Conservation (phyloP, 768 basidiomycete genomes). For the Mrakia gelida region DNA sequence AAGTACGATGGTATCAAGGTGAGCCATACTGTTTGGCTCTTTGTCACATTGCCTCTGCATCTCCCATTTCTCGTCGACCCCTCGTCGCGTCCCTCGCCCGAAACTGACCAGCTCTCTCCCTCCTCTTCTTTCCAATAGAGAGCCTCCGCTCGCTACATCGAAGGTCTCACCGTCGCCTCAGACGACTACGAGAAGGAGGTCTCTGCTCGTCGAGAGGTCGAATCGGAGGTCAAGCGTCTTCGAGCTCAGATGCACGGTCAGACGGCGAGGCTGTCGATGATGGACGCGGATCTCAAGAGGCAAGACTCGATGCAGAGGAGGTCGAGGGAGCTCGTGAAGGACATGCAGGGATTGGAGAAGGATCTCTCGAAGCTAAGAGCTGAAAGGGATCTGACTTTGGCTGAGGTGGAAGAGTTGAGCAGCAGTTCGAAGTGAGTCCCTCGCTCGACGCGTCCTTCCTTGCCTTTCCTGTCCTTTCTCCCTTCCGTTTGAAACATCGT, state of each 20-base stretch:
- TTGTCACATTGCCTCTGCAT: background rate
- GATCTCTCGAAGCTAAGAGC: slow-evolving; percentile 81
- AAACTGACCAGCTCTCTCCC: background rate
- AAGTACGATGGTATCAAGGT: slow-evolving; percentile 88
- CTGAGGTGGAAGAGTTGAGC: slow-evolving; percentile 86
- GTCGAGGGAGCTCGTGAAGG: slow-evolving; percentile 71
- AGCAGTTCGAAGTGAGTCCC: slow-evolving; percentile 59
- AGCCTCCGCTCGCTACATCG: slow-evolving; percentile 83
- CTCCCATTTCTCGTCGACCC: background rate
- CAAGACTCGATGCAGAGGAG: slow-evolving; percentile 73
- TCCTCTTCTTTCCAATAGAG: slow-evolving; percentile 53
- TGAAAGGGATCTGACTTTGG: slow-evolving; percentile 84
- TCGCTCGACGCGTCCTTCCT: background rate
- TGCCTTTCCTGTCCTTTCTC: background rate
- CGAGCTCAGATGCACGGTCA: slow-evolving; percentile 83
- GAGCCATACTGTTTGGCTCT: slow-evolving; percentile 37
- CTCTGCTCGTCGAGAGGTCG: slow-evolving; percentile 78
- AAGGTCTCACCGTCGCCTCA: slow-evolving; percentile 86
- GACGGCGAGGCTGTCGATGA: slow-evolving; percentile 75
- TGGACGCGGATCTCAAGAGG: slow-evolving; percentile 70
- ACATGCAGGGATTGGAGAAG: slow-evolving; percentile 70
- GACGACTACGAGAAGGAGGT: slow-evolving; percentile 91
- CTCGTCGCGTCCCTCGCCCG: background rate
- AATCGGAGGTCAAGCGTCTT: slow-evolving; percentile 83
- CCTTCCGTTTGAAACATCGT: slow-evolving; percentile 26